Conservation (phyloP, 1,284 basidiomycete species). For the Fomitopsis schrenkii region DNA sequence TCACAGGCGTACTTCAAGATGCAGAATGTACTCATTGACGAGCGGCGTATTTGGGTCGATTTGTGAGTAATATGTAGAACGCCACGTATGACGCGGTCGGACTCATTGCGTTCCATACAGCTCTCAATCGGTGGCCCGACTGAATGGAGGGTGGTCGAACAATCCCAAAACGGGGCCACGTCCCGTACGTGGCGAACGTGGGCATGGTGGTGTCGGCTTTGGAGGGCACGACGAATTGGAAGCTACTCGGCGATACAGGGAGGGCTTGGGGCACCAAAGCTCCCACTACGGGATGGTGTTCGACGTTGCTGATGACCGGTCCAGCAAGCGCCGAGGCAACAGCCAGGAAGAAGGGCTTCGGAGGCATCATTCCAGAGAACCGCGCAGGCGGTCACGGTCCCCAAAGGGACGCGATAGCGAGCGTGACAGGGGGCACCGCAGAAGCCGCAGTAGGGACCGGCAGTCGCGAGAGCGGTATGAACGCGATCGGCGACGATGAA, state of each 20-base stretch:
- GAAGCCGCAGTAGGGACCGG: constrained; percentile 19
- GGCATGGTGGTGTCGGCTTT: constrained; percentile 40
- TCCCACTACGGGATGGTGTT: constrained; percentile 71
- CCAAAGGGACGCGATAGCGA: constrained; percentile 20
- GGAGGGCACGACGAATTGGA: constrained; percentile 73
- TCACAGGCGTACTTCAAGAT: constrained; percentile 96
- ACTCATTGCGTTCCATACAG: constrained; percentile 32
- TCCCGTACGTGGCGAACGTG: constrained; percentile 25
- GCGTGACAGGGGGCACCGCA: constrained; percentile 21
- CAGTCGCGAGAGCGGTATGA: constrained; percentile 12
- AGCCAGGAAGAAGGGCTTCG: constrained; percentile 22
- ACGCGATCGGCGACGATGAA: constrained; percentile 16
- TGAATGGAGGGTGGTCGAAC: constrained; percentile 75
- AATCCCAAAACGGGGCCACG: constrained; percentile 53
- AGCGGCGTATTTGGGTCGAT: constrained; percentile 98
- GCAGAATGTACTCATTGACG: constrained; percentile 99
- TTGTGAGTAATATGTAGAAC: constrained; percentile 52
- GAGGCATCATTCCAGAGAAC: constrained; percentile 19
- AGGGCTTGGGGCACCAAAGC: constrained; percentile 31
- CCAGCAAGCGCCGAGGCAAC: constrained; percentile 24
- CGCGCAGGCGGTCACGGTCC: constrained; percentile 14
- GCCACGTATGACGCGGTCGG: constrained; percentile 2
- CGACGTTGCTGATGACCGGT: constrained; percentile 42
- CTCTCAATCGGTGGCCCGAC: constrained; percentile 85
- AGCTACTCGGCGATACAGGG: constrained; percentile 61